These are phyloP conservation scores for Astrothelium subdiscretum DNA, from an alignment of 495 filamentous ascomycete species.

Conservation along the genomic window DNA sequence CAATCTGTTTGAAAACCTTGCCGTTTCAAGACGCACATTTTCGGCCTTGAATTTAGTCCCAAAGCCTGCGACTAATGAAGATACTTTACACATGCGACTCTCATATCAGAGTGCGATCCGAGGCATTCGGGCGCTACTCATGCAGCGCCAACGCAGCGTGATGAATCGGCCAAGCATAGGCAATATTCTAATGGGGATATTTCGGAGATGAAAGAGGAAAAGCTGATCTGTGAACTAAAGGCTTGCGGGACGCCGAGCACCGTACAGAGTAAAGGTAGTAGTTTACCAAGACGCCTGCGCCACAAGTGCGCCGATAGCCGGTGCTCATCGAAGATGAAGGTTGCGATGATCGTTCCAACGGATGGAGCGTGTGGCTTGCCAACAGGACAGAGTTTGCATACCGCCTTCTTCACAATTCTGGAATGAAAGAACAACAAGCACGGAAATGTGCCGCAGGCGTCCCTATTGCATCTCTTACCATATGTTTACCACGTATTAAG, in stretches of 20 bases:
- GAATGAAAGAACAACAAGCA: conserved; percentile 1
- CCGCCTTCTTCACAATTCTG: neutral
- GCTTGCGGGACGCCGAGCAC: too few relatives aligned
- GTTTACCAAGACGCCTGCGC: neutral
- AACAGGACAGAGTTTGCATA: neutral
- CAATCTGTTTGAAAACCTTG: too few relatives aligned
- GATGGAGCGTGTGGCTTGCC: neutral
- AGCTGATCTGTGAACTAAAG: neutral
- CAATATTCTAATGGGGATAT: neutral
- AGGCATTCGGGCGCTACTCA: neutral
- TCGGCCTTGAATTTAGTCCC: too few relatives aligned
- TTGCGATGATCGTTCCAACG: neutral
- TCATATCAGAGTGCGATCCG: neutral
- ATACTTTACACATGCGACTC: neutral
- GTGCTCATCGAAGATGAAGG: neutral
- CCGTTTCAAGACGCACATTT: too few relatives aligned
- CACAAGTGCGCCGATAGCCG: neutral
- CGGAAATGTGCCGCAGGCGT: neutral
- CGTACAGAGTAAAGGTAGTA: too few relatives aligned
- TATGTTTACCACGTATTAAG: too few relatives aligned
- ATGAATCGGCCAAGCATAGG: neutral
- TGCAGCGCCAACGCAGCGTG: neutral
- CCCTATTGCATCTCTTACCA: neutral
- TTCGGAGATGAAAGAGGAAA: neutral
- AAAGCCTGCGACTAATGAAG: too few relatives aligned